These are phyloP conservation scores for Elongisporangium senticosum DNA, from an alignment of 352 stramenopile genomes.

Conservation along the genomic window DNA sequence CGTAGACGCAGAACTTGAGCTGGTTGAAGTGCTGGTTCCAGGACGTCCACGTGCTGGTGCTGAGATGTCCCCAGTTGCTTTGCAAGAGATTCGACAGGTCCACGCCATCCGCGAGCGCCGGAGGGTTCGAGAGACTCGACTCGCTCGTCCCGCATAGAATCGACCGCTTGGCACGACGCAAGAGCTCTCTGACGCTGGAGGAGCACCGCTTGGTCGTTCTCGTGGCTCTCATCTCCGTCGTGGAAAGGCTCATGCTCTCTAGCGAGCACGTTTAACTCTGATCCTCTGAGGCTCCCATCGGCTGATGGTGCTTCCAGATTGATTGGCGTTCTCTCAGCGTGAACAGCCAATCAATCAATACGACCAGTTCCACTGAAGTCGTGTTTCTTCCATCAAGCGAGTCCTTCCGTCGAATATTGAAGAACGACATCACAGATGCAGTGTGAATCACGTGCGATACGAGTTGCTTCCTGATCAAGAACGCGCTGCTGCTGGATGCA, in stretches of 20 bases:
- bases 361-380: too few species aligned
- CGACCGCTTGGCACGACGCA: background rate
- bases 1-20: conserved; percentile 50
- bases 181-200: background rate
- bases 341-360: too few species aligned
- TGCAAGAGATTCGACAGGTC: background rate
- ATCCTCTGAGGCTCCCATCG: background rate
- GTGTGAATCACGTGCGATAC: too few species aligned
- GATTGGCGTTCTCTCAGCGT: background rate
- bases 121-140: background rate
- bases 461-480: too few species aligned
- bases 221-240: background rate
- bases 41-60: conserved; percentile 17
- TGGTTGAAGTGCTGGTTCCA: conserved; percentile 21
- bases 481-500: too few species aligned
- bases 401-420: too few species aligned
- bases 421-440: too few species aligned
- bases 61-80: background rate
- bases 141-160: background rate
- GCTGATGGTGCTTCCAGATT: background rate
- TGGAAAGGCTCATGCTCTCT: background rate
- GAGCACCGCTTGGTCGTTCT: background rate
- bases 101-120: background rate
- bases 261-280: background rate
- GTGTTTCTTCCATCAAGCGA: too few species aligned